Percentiles rank a stretch among this genome's conserved stretches.
These are phyloP conservation scores for Naganishia randhawae DNA, from an alignment of 768 basidiomycete species.

Conservation along the genomic window DNA sequence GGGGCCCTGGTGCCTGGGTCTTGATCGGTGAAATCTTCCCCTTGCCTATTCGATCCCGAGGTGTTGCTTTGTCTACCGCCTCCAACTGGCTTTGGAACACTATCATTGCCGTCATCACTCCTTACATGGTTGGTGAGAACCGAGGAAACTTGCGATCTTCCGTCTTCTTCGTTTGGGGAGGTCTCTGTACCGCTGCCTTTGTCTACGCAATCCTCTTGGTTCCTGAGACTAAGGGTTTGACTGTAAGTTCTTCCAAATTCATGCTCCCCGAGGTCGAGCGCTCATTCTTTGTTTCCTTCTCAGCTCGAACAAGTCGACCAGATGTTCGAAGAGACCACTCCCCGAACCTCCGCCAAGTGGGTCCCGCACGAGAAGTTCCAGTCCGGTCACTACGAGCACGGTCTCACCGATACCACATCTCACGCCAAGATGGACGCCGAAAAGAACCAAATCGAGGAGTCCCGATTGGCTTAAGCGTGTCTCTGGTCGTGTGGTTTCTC, in stretches of 20 bases:
- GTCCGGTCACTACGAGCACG: slow-evolving; percentile 21
- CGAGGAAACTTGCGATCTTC: slow-evolving; percentile 34
- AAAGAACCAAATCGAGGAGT: neutral
- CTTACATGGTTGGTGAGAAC: slow-evolving; percentile 46
- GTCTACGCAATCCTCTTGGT: slow-evolving; percentile 71
- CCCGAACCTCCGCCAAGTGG: slow-evolving; percentile 48
- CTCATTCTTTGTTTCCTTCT: slow-evolving; percentile 7
- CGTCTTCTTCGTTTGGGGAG: slow-evolving; percentile 51
- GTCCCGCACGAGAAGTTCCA: slow-evolving; percentile 47
- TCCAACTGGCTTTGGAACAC: slow-evolving; percentile 52
- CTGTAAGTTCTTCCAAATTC: slow-evolving; percentile 33
- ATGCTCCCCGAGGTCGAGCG: too few relatives aligned
- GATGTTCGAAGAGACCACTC: slow-evolving; percentile 38
- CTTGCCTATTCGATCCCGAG: slow-evolving; percentile 52
- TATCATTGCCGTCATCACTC: slow-evolving; percentile 50
- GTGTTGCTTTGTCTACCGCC: slow-evolving; percentile 76
- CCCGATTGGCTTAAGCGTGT: slow-evolving; percentile 2
- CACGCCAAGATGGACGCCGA: neutral
- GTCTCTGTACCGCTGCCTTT: slow-evolving; percentile 56
- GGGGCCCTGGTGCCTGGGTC: slow-evolving; percentile 51
- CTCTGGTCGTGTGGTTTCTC: neutral
- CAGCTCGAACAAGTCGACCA: slow-evolving; percentile 34
- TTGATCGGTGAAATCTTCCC: slow-evolving; percentile 51
- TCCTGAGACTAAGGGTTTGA: slow-evolving; percentile 76
- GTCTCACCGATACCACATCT: neutral